A percentile compares a stretch with the other conserved stretches of the same genome.
These are phyloP conservation scores for Priceomyces fermenticarens DNA, from an alignment of 805 yeast genomes.

Conservation along the genomic window DNA sequence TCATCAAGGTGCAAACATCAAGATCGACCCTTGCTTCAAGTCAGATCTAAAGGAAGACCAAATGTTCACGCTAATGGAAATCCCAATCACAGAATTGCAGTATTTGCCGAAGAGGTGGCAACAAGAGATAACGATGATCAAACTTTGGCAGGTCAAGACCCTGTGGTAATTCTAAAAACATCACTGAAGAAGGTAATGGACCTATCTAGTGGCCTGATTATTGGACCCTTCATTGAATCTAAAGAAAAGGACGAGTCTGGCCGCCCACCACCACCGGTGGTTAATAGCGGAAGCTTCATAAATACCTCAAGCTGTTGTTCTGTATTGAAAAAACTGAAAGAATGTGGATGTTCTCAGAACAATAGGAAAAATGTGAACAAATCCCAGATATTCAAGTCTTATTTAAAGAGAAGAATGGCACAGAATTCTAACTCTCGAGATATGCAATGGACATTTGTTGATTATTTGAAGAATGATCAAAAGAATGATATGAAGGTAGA, in stretches of 20 bases:
- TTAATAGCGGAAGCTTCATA: constrained; percentile 31
- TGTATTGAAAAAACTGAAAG: constrained; percentile 14
- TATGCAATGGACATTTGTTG: constrained; percentile 7
- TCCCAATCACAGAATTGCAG: constrained; percentile 57
- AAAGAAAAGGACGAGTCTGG: constrained; percentile 7
- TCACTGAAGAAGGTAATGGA: constrained; percentile 41
- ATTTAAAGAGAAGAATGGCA: constrained; percentile 22
- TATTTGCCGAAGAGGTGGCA: constrained; percentile 45
- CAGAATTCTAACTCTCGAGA: constrained; percentile 6
- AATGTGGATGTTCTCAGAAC: constrained; percentile 30
- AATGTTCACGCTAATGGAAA: constrained; percentile 50
- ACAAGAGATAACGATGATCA: constrained; percentile 3
- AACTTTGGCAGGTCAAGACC: constrained; percentile 8
- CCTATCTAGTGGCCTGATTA: constrained; percentile 31
- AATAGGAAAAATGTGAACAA: constrained; percentile 28
- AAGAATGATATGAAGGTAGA: constrained; percentile 4
- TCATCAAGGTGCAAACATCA: constrained; percentile 85
- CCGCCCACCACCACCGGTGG: constrained; percentile 22
- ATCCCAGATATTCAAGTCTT: constrained; percentile 32
- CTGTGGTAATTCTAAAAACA: constrained; percentile 32
- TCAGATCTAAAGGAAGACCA: constrained; percentile 89
- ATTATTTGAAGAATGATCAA: constrained; percentile 7
- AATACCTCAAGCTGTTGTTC: constrained; percentile 33
- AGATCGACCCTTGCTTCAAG: constrained; percentile 75
- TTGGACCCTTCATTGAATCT: constrained; percentile 35